Percentiles rank a stretch among this genome's conserved stretches.
Evolutionary conservation across 192 early-diverging fungal species (phyloP).

Genomic region (Ambispora gerdemannii): DNA sequence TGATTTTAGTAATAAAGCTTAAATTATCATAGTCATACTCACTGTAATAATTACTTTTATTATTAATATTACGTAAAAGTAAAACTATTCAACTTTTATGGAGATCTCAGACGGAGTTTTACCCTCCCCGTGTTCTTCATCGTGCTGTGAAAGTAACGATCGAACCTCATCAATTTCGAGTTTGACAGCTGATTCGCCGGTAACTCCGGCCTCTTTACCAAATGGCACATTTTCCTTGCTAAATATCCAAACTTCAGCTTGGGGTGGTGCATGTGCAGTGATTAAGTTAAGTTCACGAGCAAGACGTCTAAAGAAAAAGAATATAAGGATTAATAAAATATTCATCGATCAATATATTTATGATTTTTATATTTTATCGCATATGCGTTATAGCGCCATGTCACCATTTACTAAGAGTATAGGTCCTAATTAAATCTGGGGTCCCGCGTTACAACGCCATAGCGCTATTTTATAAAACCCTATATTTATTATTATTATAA

Average conservation of each 20-base stretch:
- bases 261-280: conserved; percentile 22
- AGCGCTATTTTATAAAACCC: too few species aligned
- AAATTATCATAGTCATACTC: too few species aligned
- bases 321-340: background rate
- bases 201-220: background rate
- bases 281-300: conserved; percentile 16
- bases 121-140: background rate
- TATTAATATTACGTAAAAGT: too few species aligned
- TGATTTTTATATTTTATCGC: too few species aligned
- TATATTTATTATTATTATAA: too few species aligned
- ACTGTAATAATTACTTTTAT: too few species aligned
- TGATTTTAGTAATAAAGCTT: too few species aligned
- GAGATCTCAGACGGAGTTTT: background rate
- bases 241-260: background rate
- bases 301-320: conserved; percentile 12
- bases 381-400: too few species aligned
- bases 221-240: background rate
- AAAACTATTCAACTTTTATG: background rate
- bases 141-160: background rate
- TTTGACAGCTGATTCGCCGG: background rate
- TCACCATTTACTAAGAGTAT: conserved; percentile 12
- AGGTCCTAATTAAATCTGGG: conserved; percentile 25
- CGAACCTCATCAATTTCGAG: background rate
- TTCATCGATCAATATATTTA: too few species aligned
- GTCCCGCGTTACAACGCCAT: too few species aligned